Conservation (phyloP, 805 yeast genomes). For the Kazachstania psychrophila region DNA sequence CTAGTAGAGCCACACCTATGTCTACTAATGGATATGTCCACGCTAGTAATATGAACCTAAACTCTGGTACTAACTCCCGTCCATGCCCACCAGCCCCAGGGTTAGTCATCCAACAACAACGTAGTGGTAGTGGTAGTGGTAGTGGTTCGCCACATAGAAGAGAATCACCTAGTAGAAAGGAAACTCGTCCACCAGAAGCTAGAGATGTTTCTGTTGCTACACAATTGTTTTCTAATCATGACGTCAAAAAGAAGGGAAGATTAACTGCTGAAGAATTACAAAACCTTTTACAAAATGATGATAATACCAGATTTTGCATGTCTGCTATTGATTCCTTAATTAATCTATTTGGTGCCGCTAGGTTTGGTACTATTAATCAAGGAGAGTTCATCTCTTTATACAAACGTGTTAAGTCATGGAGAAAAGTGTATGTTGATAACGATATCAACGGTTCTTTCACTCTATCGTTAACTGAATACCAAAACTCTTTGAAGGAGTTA, state of each 20-base stretch:
- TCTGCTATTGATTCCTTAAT: slow-evolving; percentile 30
- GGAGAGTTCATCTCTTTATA: slow-evolving; percentile 28
- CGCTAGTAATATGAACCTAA: not conserved
- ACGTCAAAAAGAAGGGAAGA: slow-evolving; percentile 23
- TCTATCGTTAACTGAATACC: slow-evolving; percentile 24
- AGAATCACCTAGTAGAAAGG: slow-evolving; percentile 5
- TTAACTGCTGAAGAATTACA: slow-evolving; percentile 29
- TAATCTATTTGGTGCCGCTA: slow-evolving; percentile 29
- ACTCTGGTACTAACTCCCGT: not conserved
- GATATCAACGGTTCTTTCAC: slow-evolving; percentile 30
- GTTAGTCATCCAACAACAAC: not conserved
- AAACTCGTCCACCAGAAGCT: slow-evolving; percentile 7
- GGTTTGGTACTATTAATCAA: slow-evolving; percentile 29
- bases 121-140: not conserved
- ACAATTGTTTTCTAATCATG: slow-evolving; percentile 28
- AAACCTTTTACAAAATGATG: slow-evolving; percentile 30
- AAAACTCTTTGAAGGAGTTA: slow-evolving; percentile 28
- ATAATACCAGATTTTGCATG: slow-evolving; percentile 25
- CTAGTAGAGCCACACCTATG: not conserved
- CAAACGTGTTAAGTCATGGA: slow-evolving; percentile 29
- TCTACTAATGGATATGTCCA: not conserved
- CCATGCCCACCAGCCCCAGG: not conserved
- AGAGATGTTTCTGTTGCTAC: slow-evolving; percentile 24
- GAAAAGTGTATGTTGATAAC: slow-evolving; percentile 30
- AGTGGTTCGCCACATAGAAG: slow-evolving; percentile 2